Evolutionary conservation across 768 basidiomycete genomes (phyloP), one percentile per base, ranked within the genome.

Genomic region (Chalciporus piperatus): DNA sequence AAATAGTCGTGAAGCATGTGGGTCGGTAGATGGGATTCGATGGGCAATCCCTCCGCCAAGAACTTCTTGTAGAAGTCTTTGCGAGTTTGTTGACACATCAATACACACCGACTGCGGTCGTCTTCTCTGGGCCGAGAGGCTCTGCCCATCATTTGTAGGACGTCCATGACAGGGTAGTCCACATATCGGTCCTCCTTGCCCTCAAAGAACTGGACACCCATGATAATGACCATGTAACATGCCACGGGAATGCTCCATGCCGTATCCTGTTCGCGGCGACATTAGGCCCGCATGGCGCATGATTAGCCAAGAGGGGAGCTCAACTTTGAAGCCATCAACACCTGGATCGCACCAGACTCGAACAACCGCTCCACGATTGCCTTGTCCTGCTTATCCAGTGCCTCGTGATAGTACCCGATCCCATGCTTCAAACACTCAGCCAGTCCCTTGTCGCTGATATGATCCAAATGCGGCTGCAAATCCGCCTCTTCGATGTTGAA

Each of bases 61-160:
- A 98, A 98, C 70, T 98, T 98, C 74, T 94, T 96, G 80, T 95
- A 98, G 71, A 98, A 99, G 67, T 98, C 96, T 70, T 98, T 99
- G 32, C 95, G 81, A 0, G 92, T 96, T 69, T 96, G 92, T 61
- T 98, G 96, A 62, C 92, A 93, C 94, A 99, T 98, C 33, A 98
- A 74, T 3, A 99, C 88, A 62, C 96, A 98, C 13, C 93, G 88
- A 59, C 92, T 94, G 52, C 87, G 85, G 3, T 88, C 85, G 59
- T 98, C 97, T 59, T 92, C 83, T 37, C 73, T 69, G 7, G 97
- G 96, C 14, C 95, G 86, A 67, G 95, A 98, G 0, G 97, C 97
- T n/a, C 86, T 83, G 39, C 96, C 97, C 86, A 98, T 96, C 96
- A 99, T 98, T 65, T 98, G 97, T 2, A 98, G 80, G 6, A 99